Evolutionary conservation across 805 yeast genomes (phyloP).

Genomic region (Saccharomyces kudriavzevii): DNA sequence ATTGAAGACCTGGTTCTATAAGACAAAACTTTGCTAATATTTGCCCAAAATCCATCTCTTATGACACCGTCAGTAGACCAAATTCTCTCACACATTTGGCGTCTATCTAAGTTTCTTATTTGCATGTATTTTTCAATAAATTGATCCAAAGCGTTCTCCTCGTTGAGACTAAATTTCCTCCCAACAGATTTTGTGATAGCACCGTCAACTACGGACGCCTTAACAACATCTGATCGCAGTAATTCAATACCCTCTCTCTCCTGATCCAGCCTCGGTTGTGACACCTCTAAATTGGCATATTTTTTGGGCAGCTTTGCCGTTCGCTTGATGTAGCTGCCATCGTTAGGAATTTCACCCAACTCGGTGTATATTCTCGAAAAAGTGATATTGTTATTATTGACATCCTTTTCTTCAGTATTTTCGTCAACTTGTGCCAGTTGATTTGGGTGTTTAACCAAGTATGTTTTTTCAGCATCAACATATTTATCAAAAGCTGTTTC

Average conservation of each 20-base stretch:
- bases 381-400: not conserved
- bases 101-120: constrained; percentile 52
- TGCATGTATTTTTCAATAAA: constrained; percentile 64
- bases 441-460: not conserved
- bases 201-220: constrained; percentile 33
- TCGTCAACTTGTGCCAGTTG: not conserved
- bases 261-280: not conserved
- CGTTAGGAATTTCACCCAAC: not conserved
- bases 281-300: not conserved
- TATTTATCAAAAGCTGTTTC: not conserved
- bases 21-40: constrained; percentile 69
- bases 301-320: not conserved
- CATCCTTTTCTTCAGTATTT: not conserved
- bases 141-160: constrained; percentile 67
- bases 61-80: constrained; percentile 79
- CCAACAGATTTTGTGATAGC: constrained; percentile 29
- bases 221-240: constrained; percentile 38
- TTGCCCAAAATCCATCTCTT: constrained; percentile 87
- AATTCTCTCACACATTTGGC: constrained; percentile 70
- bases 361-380: not conserved
- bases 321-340: not conserved
- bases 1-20: constrained; percentile 81
- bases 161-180: constrained; percentile 30
- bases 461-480: not conserved
- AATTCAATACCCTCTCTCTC: constrained; percentile 34